Conservation (phyloP, 1,284 basidiomycete genomes). For the Sporisorium reilianum region DNA sequence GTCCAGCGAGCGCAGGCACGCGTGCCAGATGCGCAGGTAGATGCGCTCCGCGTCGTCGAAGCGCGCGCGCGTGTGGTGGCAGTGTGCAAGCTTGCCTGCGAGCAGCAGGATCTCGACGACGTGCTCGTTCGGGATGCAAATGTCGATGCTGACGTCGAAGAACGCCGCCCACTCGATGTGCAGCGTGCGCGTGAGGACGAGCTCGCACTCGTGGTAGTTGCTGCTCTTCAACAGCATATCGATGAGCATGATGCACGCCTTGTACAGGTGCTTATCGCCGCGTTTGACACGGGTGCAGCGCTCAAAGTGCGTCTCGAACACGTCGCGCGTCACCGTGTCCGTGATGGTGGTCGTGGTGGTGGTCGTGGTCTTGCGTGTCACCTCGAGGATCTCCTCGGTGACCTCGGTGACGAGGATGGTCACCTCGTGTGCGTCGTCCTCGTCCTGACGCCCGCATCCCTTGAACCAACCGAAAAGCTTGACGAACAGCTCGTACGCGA, state of each 20-base stretch:
- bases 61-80: conserved; percentile 5
- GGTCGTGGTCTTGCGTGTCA: conserved; percentile 11
- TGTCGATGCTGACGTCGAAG: conserved; percentile 10
- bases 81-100: conserved; percentile 2
- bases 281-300: conserved; percentile 7
- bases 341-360: conserved; percentile 9
- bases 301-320: conserved; percentile 19
- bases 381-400: conserved; percentile 13
- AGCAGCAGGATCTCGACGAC: conserved; percentile 5
- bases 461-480: conserved; percentile 16
- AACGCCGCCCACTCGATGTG: conserved; percentile 2
- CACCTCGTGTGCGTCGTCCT: conserved; percentile 8
- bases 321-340: conserved; percentile 12
- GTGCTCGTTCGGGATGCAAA: conserved; percentile 12
- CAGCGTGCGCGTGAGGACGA: conserved; percentile 5
- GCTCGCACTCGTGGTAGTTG: conserved; percentile 9
- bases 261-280: conserved; percentile 12
- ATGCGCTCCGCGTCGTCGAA: conserved; percentile 1
- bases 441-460: not conserved
- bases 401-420: conserved; percentile 9
- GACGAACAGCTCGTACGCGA: conserved; percentile 6
- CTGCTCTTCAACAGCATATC: not conserved
- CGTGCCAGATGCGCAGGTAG: conserved; percentile 13
- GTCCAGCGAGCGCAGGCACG: conserved; percentile 6
- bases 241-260: conserved; percentile 9